These are phyloP conservation scores for Amaranthus palmeri DNA, from an alignment of 148 eudicot genomes.

Conservation along the genomic window DNA sequence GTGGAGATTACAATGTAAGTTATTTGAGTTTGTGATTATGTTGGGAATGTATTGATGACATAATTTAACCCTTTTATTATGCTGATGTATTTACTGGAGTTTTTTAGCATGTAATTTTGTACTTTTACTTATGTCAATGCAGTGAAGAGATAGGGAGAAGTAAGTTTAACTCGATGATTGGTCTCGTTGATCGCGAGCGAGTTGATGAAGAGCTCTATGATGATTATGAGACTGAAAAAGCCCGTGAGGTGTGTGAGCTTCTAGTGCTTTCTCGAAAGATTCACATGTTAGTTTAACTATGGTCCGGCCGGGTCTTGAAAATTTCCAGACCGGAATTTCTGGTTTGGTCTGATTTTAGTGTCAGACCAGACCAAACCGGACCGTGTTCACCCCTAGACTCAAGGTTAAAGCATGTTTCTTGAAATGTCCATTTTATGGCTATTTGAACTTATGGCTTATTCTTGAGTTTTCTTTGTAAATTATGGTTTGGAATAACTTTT, in stretches of 20 bases:
- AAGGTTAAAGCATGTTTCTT: background rate
- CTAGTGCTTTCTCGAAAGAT: background rate
- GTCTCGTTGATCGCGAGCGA: constrained; percentile 86
- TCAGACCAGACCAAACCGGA: too few relatives aligned
- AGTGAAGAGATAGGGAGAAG: constrained; percentile 92
- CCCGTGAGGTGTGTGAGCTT: constrained; percentile 73
- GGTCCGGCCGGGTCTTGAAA: too few relatives aligned
- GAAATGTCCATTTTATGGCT: background rate
- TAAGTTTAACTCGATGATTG: constrained; percentile 94
- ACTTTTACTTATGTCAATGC: constrained; percentile 23
- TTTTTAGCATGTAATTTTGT: background rate
- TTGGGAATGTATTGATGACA: background rate
- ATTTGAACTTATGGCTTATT: background rate
- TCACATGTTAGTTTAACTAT: background rate
- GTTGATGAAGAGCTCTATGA: constrained; percentile 79
- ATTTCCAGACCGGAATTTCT: too few relatives aligned
- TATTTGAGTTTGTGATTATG: background rate
- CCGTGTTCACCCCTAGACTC: too few relatives aligned
- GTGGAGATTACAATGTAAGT: constrained; percentile 82
- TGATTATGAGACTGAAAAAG: constrained; percentile 82
- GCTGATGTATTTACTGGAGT: background rate
- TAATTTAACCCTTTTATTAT: background rate
- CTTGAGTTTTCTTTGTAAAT: background rate
- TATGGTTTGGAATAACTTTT: background rate
- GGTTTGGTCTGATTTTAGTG: too few relatives aligned